A percentile compares a stretch with the other conserved stretches of the same genome.
Evolutionary conservation across 2,329 filamentous ascomycete genomes (phyloP).

Genomic region (Dendrostoma leiphaemia): DNA sequence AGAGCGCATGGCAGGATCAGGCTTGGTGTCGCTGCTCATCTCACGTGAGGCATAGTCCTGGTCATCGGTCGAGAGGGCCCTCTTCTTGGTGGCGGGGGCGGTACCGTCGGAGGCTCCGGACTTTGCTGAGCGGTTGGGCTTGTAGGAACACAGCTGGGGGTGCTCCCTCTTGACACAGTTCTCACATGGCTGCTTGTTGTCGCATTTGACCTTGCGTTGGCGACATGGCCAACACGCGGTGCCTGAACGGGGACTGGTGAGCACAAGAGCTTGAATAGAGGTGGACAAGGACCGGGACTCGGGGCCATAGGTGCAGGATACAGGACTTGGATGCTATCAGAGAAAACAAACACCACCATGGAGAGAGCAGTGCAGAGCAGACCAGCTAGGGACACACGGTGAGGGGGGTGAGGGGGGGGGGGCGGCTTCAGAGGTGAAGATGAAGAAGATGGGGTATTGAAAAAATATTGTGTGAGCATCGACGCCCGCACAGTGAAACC

Average conservation of each 20-base stretch:
- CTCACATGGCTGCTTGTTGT: conserved; percentile 67
- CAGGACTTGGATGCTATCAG: not conserved
- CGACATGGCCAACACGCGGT: conserved; percentile 67
- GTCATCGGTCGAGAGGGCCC: conserved; percentile 23
- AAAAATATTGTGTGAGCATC: no score
- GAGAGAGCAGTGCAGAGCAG: no score
- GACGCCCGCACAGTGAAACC: not conserved
- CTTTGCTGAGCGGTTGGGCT: conserved; percentile 53
- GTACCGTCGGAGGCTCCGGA: conserved; percentile 21
- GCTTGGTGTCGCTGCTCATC: conserved; percentile 34
- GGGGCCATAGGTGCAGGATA: not conserved
- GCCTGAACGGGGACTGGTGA: conserved; percentile 35
- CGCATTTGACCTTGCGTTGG: conserved; percentile 67
- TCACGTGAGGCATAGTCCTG: conserved; percentile 39
- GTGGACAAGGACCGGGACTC: not conserved
- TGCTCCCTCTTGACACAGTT: conserved; percentile 68
- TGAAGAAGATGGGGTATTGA: not conserved
- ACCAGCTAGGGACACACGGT: no score
- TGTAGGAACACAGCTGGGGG: conserved; percentile 64
- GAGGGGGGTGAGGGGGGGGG: no score
- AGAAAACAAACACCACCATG: not conserved
- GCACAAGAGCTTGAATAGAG: not conserved
- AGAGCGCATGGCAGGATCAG: conserved; percentile 35
- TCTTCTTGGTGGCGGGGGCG: conserved; percentile 20
- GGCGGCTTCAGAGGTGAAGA: not conserved